Base-by-base conservation (phyloP, 164 flowering plant species). In the Vitis rupestris region DNA sequence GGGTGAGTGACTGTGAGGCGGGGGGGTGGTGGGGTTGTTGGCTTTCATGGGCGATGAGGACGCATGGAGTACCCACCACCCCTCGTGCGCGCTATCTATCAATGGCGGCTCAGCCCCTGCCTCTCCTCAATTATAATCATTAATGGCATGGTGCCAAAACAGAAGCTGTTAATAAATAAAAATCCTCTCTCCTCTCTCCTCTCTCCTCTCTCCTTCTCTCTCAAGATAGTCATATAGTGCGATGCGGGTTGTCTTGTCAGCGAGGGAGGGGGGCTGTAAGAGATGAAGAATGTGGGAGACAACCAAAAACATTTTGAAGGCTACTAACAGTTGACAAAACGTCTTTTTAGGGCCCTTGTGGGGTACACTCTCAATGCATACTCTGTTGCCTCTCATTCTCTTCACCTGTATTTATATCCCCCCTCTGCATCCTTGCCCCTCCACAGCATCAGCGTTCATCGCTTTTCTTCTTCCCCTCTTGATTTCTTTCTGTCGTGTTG, bases 31-130 rank as follows among this genome's bases (percentile, higher is more conserved):
- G 67, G 73, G 72, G 77, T 60, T 67, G 15, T 53, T 73, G 72
- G 63, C 15, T 14, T 61, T 62, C 27, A 49, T 65, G 71, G 73
- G 67, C 64, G 49, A 61, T 49, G 74, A 71, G 67, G 69, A 64
- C 74, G 78, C 79, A 80, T 75, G 79, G 75, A 60, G 78, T 29
- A 50, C 63, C 88, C 81, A 74, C 83, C 74, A 69, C 63, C 27
- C 81, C 87, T 82, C 86, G 89, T 77, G 87, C 83, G 84, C 76
- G 75, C 86, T 80, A 78, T 79, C 82, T 65, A 78, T 83, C 76
- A 69, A 78, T 79, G 74, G 83, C 86, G 82, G 83, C 83, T 76
- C 66, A 4, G 31, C 70, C 58, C 59, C 47, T 37, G 50, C 62
- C 44, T 16, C 65, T 12, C 67, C 61, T 79, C 78, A 69, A 77